Conservation (phyloP, 257 asterid species). For the Solanum bulbocastanum region DNA sequence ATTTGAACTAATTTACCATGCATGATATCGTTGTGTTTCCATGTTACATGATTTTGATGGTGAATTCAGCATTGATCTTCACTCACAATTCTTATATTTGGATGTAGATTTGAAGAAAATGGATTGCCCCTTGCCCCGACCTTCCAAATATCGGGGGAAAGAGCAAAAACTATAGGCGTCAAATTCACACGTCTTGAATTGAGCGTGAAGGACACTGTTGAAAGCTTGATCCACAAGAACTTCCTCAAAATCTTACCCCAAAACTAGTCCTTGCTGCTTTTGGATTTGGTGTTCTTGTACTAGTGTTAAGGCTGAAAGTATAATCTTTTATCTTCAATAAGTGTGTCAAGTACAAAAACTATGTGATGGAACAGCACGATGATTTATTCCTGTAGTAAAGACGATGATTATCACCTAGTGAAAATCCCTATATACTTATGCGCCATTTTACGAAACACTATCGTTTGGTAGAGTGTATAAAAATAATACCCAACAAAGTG, state of each 20-base stretch:
- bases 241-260: not conserved
- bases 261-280: not conserved
- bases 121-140: not conserved
- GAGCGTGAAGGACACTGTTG: slow-evolving; percentile 24
- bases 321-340: not conserved
- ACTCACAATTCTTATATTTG: not conserved
- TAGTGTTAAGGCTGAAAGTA: not conserved
- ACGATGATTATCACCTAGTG: not conserved
- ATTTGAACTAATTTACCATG: not conserved
- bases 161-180: slow-evolving; percentile 27
- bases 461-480: no score
- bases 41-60: not conserved
- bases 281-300: not conserved
- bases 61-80: not conserved
- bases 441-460: no score
- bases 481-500: no score
- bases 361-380: not conserved
- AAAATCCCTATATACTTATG: not conserved
- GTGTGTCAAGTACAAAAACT: not conserved
- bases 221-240: slow-evolving; percentile 19
- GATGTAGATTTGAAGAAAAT: slow-evolving; percentile 15
- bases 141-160: slow-evolving; percentile 27
- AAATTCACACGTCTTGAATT: slow-evolving; percentile 27
- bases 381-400: not conserved
- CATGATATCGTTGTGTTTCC: not conserved